A percentile compares a stretch with the other conserved stretches of the same genome.
Evolutionary conservation across 2,329 filamentous ascomycete genomes (phyloP).

Genomic region (Aspergillus bombycis): DNA sequence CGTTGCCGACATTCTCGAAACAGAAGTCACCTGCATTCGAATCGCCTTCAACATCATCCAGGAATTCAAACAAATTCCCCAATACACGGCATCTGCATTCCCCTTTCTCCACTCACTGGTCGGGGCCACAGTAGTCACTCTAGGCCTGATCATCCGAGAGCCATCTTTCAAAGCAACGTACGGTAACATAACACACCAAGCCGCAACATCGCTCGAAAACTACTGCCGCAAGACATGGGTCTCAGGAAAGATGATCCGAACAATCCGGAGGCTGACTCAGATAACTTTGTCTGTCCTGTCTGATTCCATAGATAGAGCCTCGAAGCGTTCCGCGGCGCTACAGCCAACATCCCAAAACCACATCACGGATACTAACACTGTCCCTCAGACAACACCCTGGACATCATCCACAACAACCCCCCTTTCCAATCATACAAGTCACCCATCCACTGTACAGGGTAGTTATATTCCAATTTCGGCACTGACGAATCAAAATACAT

Average conservation of each 20-base stretch:
- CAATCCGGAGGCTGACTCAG: constrained; percentile 21
- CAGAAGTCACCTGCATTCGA: constrained; percentile 26
- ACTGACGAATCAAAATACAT: background rate
- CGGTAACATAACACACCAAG: constrained; percentile 17
- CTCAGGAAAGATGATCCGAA: constrained; percentile 23
- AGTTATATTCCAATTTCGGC: background rate
- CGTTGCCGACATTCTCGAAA: constrained; percentile 17
- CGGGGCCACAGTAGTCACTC: constrained; percentile 22
- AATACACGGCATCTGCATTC: constrained; percentile 25
- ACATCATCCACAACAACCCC: background rate
- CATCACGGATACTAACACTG: background rate
- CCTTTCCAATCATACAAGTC: background rate
- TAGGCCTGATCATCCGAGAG: constrained; percentile 25
- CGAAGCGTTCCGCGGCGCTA: background rate
- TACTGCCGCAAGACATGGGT: constrained; percentile 29
- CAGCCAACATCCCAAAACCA: background rate
- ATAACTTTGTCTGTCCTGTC: constrained; percentile 11
- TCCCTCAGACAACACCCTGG: background rate
- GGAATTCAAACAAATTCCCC: constrained; percentile 23
- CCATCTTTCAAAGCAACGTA: constrained; percentile 19
- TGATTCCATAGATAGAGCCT: background rate
- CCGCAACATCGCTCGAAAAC: constrained; percentile 18
- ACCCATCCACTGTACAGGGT: background rate
- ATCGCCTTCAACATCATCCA: constrained; percentile 21
- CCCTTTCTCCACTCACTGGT: constrained; percentile 28